Evolutionary conservation across 139 green algal genomes (phyloP).

Genomic region (Chlorella sp.): DNA sequence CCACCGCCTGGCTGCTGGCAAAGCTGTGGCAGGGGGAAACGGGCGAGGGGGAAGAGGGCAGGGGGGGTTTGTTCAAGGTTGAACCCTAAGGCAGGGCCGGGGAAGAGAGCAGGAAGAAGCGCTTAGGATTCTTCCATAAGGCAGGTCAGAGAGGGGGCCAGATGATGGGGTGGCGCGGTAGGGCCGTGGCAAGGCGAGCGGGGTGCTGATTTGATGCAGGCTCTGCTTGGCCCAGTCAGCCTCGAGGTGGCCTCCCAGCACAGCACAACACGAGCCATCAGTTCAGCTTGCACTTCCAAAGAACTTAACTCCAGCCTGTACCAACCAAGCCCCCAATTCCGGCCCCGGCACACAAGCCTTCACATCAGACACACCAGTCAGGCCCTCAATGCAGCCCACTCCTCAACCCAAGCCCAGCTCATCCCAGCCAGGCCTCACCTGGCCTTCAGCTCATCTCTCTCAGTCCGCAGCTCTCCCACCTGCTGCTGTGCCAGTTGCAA

Average conservation of each 20-base stretch:
- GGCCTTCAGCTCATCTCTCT: conserved; percentile 14
- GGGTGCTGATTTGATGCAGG: not conserved
- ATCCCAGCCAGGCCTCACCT: not conserved
- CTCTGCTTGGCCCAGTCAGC: too few species aligned
- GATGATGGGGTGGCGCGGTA: not conserved
- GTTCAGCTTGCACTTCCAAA: too few species aligned
- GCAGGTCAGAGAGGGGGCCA: too few species aligned
- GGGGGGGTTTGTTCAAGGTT: too few species aligned
- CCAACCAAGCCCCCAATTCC: too few species aligned
- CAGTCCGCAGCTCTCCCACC: not conserved
- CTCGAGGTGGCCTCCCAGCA: not conserved
- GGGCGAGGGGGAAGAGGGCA: not conserved
- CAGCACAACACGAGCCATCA: not conserved
- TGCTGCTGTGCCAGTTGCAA: not conserved
- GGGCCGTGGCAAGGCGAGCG: not conserved
- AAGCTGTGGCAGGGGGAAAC: not conserved
- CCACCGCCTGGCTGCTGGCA: not conserved
- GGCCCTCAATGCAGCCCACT: too few species aligned
- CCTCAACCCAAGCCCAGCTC: not conserved
- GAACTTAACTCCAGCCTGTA: too few species aligned
- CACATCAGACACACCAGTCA: too few species aligned
- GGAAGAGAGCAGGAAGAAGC: too few species aligned
- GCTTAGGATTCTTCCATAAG: too few species aligned
- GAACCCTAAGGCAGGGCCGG: too few species aligned
- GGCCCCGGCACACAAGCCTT: too few species aligned